Conservation (phyloP, 352 stramenopile species). For the Thalassiosira mediterranea region DNA sequence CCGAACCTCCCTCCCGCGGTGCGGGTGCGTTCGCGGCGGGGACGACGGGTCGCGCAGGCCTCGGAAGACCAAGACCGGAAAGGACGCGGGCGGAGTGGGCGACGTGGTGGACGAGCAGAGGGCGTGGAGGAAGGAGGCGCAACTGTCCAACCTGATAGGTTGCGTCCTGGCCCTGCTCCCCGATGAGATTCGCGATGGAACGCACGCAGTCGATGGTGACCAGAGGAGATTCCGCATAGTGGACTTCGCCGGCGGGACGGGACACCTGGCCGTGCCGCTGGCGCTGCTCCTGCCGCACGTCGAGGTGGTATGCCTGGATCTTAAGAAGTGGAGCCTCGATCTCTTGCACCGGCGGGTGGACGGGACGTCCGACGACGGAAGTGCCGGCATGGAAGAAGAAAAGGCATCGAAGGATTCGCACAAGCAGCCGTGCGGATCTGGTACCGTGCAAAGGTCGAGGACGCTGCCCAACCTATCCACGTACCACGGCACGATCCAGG, state of each 20-base stretch:
- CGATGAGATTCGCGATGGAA: conserved; percentile 5
- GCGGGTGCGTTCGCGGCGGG: conserved; percentile 21
- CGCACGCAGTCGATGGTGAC: conserved; percentile 1
- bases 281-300: conserved; percentile 60
- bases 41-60: background rate
- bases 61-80: conserved; percentile 23
- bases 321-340: conserved; percentile 58
- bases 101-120: conserved; percentile 43
- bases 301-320: conserved; percentile 67
- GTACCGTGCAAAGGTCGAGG: conserved; percentile 11
- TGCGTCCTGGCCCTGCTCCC: conserved; percentile 66
- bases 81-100: conserved; percentile 25
- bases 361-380: background rate
- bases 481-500: conserved; percentile 59
- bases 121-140: conserved; percentile 63
- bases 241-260: conserved; percentile 67
- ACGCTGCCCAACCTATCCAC: conserved; percentile 55
- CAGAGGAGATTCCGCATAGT: conserved; percentile 53
- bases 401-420: background rate
- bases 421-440: conserved; percentile 7
- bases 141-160: conserved; percentile 63
- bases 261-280: conserved; percentile 66
- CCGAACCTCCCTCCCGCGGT: conserved; percentile 16
- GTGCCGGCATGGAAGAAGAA: background rate
- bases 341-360: conserved; percentile 57